These are phyloP conservation scores for Chionographis japonica DNA, from an alignment of 106 monocot species.

Conservation along the genomic window DNA sequence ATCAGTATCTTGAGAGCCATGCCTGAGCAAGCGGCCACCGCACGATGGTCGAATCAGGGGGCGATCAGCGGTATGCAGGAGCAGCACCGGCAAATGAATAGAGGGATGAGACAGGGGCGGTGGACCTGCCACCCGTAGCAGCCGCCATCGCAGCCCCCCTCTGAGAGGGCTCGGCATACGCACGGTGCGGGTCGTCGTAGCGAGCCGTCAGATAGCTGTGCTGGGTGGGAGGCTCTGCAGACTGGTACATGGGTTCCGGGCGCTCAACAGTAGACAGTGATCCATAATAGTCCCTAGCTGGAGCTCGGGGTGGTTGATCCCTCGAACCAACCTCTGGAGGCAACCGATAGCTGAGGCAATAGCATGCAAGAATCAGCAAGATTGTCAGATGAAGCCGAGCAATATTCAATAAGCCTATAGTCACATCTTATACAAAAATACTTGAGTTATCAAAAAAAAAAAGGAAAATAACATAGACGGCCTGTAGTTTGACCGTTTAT, in stretches of 20 bases:
- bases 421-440: too few relatives aligned
- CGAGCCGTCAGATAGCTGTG: neutral
- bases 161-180: constrained; percentile 2
- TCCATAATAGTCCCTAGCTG: neutral
- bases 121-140: neutral
- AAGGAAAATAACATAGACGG: too few relatives aligned
- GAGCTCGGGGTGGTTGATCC: neutral
- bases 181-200: neutral
- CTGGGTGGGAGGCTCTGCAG: neutral
- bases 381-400: neutral
- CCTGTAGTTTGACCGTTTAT: too few relatives aligned
- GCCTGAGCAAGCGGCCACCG: too few relatives aligned
- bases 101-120: constrained; percentile 6
- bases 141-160: neutral
- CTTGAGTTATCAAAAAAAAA: too few relatives aligned
- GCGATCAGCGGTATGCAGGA: constrained; percentile 23
- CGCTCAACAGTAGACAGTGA: too few relatives aligned
- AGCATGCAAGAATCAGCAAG: neutral
- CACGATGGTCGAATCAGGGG: too few relatives aligned
- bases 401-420: too few relatives aligned
- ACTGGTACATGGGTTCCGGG: too few relatives aligned
- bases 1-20: too few relatives aligned
- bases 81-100: constrained; percentile 20
- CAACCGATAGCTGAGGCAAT: neutral
- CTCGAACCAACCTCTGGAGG: constrained; percentile 2